phyloP scores from a whole-genome alignment of 2,329 filamentous ascomycete genomes.

The Ramichloridium luteum region DNA sequence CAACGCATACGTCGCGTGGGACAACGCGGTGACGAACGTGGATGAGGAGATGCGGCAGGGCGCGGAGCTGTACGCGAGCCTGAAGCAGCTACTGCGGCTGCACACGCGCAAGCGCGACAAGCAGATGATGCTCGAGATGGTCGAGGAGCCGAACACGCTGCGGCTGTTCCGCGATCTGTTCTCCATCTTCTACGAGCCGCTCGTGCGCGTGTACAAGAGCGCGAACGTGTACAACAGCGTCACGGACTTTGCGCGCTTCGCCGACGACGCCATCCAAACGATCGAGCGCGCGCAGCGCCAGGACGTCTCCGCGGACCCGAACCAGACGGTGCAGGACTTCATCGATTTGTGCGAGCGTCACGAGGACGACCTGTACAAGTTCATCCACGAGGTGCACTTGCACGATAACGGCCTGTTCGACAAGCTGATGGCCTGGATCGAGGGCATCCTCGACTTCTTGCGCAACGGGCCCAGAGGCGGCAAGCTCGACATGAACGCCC shows the following conservation, averaged over 20 bases:
- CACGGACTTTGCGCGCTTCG: constrained; percentile 86
- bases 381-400: constrained; percentile 92
- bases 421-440: constrained; percentile 93
- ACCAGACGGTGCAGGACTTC: constrained; percentile 95
- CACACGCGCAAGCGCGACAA: constrained; percentile 88
- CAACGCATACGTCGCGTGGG: constrained; percentile 94
- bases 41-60: constrained; percentile 82
- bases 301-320: constrained; percentile 88
- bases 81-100: constrained; percentile 90
- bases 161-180: constrained; percentile 92
- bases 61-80: constrained; percentile 80
- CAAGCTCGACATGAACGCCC: constrained; percentile 83
- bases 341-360: constrained; percentile 93
- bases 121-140: constrained; percentile 88
- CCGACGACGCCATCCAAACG: constrained; percentile 83
- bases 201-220: constrained; percentile 95
- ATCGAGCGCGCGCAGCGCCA: constrained; percentile 55
- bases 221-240: constrained; percentile 97
- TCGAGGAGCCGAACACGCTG: constrained; percentile 95
- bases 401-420: constrained; percentile 96
- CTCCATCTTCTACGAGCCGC: constrained; percentile 96
- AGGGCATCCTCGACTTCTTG: constrained; percentile 87
- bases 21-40: constrained; percentile 80
- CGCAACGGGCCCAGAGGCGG: constrained; percentile 70
- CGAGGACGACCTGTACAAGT: constrained; percentile 97